Evolutionary conservation across 192 early-diverging fungal species (phyloP), one percentile per base, ranked within the genome.

Genomic region (Coemansia sp.): DNA sequence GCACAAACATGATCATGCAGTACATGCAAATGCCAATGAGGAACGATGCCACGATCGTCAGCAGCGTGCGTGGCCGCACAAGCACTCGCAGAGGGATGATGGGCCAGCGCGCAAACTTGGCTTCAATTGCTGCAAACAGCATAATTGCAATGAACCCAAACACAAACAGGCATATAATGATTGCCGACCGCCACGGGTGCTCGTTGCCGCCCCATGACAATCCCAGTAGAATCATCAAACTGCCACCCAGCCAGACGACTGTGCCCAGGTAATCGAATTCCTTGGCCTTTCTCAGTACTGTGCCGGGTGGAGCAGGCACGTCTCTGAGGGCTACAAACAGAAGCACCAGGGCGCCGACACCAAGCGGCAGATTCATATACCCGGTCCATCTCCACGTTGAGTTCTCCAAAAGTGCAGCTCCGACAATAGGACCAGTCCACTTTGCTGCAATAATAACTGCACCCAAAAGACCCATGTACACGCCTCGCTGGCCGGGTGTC

Each of bases 311-410:
- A 19, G 56, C 49, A 61, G 80, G 82, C 25, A 86, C 56, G 51
- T 87, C 73, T 1, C 84, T 76, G 8, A 91, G 73, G 8, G 84
- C 74, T 12, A 87, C 67, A 22, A n/a, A 22, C 11, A 93, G 60
- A 2, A 82, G 73, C 8, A 65, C 65, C 50, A 85, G 60, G 9
- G 78, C 81, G 8, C 70, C 60, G 8, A 85, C 76, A 14, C 84
- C 67, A n/a, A 89, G 24, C 9, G 90, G 89, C 15, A 93, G 60
- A 73, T 92, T 91, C 63, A 92, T 85, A 68, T 83, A 94, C 46
- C 89, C 91, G 60, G 81, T 84, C 84, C 86, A 91, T 19, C 86
- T 71, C 86, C 86, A 87, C 10, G 53, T 73, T 33, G 69, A 60
- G 14, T 62, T 41, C 25, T 88, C 88, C 9, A 82, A 78, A 39